Conservation (phyloP, 352 stramenopile species). For the Ophiocytium majus region DNA sequence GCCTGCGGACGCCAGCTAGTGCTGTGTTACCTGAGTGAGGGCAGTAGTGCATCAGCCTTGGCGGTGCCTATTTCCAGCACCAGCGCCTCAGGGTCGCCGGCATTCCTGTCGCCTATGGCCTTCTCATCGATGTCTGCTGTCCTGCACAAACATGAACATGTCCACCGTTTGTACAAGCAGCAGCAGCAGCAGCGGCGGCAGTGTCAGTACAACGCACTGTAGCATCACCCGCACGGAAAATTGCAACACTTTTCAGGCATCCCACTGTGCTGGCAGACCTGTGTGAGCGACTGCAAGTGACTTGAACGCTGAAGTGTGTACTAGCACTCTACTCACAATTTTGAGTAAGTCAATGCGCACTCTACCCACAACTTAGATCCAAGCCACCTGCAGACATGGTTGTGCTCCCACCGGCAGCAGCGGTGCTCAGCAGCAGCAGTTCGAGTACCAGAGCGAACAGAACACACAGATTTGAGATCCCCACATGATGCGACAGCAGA, state of each 20-base stretch:
- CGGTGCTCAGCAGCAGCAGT: background rate
- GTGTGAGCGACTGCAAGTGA: background rate
- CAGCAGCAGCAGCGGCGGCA: background rate
- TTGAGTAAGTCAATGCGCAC: background rate
- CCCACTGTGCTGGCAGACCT: background rate
- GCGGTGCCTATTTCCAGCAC: conserved; percentile 46
- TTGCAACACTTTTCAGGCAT: background rate
- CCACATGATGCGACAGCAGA: background rate
- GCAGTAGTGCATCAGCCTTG: conserved; percentile 54
- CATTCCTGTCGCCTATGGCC: conserved; percentile 57
- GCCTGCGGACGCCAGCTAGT: too few species aligned
- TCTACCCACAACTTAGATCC: background rate
- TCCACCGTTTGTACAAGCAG: background rate
- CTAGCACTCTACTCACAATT: background rate
- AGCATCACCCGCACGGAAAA: too few species aligned
- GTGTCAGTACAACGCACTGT: background rate
- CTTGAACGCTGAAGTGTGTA: too few species aligned
- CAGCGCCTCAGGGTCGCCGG: conserved; percentile 44
- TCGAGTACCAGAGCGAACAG: background rate
- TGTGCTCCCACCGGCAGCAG: background rate
- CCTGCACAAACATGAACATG: conserved; percentile 15
- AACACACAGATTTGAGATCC: background rate
- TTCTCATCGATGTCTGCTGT: conserved; percentile 57
- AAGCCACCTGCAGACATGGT: background rate
- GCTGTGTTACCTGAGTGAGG: too few species aligned